Conservation (phyloP, 192 early-diverging fungal species). For the Lobosporangium transversale region DNA sequence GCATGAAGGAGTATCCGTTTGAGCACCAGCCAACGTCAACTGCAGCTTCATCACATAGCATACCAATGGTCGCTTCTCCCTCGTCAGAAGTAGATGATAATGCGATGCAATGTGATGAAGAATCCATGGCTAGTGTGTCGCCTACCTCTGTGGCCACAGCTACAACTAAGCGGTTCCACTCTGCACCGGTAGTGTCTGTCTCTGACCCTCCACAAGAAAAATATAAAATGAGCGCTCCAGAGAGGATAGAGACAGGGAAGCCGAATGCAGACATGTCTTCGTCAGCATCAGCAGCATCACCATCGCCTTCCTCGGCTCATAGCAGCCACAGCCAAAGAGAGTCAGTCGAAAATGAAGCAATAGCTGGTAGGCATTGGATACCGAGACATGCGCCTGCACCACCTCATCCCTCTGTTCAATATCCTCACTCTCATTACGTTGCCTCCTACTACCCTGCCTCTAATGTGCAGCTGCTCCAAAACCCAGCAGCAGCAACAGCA, state of each 20-base stretch:
- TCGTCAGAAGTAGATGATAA: slow-evolving; percentile 2
- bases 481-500: background rate
- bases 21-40: background rate
- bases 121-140: background rate
- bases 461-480: slow-evolving; percentile 20
- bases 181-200: slow-evolving; percentile 9
- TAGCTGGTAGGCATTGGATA: slow-evolving; percentile 48
- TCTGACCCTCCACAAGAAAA: background rate
- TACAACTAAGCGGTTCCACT: slow-evolving; percentile 6
- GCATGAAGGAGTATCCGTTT: background rate
- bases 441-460: slow-evolving; percentile 48
- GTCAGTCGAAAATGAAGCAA: slow-evolving; percentile 13
- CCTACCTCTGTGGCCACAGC: too few relatives aligned
- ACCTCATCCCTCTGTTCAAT: slow-evolving; percentile 22
- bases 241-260: slow-evolving; percentile 20
- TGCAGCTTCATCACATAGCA: too few relatives aligned
- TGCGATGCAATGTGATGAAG: slow-evolving; percentile 36
- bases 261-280: slow-evolving; percentile 10
- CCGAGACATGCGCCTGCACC: slow-evolving; percentile 32
- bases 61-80: background rate
- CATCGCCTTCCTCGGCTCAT: slow-evolving; percentile 2
- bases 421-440: slow-evolving; percentile 51
- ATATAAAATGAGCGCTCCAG: slow-evolving; percentile 11
- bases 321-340: slow-evolving; percentile 9
- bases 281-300: slow-evolving; percentile 9